Percentiles rank a stretch among this genome's conserved stretches.
Conservation (phyloP, 306 rosid species). For the Fragaria ananassa region DNA sequence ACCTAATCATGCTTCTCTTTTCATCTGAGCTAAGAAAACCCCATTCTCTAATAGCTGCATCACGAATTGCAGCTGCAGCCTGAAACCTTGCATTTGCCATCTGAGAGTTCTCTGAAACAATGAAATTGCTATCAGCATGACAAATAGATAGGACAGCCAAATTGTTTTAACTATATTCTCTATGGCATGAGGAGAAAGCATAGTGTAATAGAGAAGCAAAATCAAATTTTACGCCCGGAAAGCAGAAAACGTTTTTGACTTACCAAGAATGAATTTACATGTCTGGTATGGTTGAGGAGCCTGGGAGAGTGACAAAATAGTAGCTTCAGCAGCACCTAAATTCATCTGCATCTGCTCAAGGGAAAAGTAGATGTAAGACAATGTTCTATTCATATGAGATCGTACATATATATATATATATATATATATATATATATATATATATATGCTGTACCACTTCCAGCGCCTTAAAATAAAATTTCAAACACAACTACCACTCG, state of each 20-base stretch:
- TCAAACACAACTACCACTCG: background rate
- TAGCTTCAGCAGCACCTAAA: slow-evolving; percentile 73
- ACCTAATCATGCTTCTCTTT: slow-evolving; percentile 83
- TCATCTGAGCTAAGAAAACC: slow-evolving; percentile 62
- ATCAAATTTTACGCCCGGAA: slow-evolving; percentile 3
- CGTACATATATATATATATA: background rate
- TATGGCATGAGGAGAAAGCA: background rate
- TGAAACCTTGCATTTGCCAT: slow-evolving; percentile 85
- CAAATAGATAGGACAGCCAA: background rate
- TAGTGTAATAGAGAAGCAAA: background rate
- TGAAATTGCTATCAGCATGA: slow-evolving; percentile 32
- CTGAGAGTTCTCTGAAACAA: slow-evolving; percentile 69
- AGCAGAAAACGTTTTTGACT: slow-evolving; percentile 22
- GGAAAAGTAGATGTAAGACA: slow-evolving; percentile 15
- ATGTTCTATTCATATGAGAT: background rate
- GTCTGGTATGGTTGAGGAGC: slow-evolving; percentile 82
- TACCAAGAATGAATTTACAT: slow-evolving; percentile 89
- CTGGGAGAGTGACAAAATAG: slow-evolving; percentile 61
- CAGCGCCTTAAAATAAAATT: background rate
- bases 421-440: too few relatives aligned
- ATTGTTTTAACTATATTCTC: background rate
- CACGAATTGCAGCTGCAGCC: slow-evolving; percentile 86
- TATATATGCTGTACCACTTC: background rate
- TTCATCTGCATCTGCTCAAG: slow-evolving; percentile 70
- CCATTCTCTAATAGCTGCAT: slow-evolving; percentile 98